Conservation (phyloP, 106 monocot species). For the Gastrodia elata region DNA sequence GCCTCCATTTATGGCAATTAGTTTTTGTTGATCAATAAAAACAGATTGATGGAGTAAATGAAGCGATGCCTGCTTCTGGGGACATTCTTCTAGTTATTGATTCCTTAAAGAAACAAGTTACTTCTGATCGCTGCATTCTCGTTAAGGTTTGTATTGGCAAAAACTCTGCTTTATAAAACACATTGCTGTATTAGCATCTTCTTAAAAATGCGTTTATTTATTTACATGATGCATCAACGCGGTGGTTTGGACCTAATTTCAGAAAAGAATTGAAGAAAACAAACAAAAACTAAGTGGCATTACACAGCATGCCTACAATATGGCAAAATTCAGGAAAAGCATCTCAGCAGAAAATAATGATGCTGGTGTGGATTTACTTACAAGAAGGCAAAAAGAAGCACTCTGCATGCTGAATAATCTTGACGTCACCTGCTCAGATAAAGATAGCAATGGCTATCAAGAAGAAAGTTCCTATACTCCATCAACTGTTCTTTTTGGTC, state of each 20-base stretch:
- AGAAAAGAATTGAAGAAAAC: slow-evolving; percentile 89
- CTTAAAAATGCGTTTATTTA: background rate
- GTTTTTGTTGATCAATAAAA: slow-evolving; percentile 10
- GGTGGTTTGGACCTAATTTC: slow-evolving; percentile 9
- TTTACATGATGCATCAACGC: background rate
- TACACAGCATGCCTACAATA: slow-evolving; percentile 44
- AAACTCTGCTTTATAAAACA: background rate
- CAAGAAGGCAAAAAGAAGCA: slow-evolving; percentile 69
- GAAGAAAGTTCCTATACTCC: slow-evolving; percentile 69
- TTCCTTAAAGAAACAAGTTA: slow-evolving; percentile 51
- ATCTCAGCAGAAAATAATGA: slow-evolving; percentile 18
- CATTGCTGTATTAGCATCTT: background rate
- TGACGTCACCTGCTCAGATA: slow-evolving; percentile 49
- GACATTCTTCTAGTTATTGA: slow-evolving; percentile 48
- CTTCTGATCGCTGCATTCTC: slow-evolving; percentile 38
- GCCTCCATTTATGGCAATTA: background rate
- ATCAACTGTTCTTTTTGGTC: slow-evolving; percentile 57
- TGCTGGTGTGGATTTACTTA: slow-evolving; percentile 40
- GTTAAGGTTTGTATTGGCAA: slow-evolving; percentile 41
- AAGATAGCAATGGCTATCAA: slow-evolving; percentile 32
- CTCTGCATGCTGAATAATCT: slow-evolving; percentile 44
- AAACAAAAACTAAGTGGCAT: slow-evolving; percentile 53
- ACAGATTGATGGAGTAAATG: slow-evolving; percentile 35
- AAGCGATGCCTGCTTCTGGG: slow-evolving; percentile 20
- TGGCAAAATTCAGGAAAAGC: slow-evolving; percentile 46